Conservation (phyloP, 345 rosid genomes). For the Rhodamnia rubescens region DNA sequence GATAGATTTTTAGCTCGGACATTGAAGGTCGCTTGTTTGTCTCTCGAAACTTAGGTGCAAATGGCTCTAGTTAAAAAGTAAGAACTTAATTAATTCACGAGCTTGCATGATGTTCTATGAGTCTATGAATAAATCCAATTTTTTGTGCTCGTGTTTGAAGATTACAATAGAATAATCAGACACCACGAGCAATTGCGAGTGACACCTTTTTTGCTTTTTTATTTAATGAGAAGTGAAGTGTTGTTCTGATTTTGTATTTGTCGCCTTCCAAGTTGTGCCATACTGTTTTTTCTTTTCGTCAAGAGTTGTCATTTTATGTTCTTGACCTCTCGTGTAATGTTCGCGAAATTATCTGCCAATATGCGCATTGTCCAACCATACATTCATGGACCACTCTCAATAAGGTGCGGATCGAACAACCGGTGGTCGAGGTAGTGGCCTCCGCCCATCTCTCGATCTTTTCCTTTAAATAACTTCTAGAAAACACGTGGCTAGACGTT, state of each 20-base stretch:
- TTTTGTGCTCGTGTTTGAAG: not conserved
- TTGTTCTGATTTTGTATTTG: not conserved
- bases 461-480: not conserved
- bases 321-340: not conserved
- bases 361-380: not conserved
- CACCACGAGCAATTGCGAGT: not conserved
- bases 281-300: not conserved
- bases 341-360: too few relatives aligned
- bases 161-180: not conserved
- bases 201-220: not conserved
- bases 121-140: not conserved
- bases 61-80: not conserved
- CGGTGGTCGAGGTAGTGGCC: not conserved
- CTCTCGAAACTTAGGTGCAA: fast-evolving
- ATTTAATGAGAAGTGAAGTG: not conserved
- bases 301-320: not conserved
- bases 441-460: too few relatives aligned
- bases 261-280: not conserved
- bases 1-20: not conserved
- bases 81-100: not conserved
- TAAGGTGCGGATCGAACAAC: not conserved
- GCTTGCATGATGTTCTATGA: not conserved
- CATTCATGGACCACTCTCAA: not conserved
- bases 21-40: not conserved
- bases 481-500: not conserved